Conservation (phyloP, 2,329 filamentous ascomycete genomes). For the Aciculosporium take region DNA sequence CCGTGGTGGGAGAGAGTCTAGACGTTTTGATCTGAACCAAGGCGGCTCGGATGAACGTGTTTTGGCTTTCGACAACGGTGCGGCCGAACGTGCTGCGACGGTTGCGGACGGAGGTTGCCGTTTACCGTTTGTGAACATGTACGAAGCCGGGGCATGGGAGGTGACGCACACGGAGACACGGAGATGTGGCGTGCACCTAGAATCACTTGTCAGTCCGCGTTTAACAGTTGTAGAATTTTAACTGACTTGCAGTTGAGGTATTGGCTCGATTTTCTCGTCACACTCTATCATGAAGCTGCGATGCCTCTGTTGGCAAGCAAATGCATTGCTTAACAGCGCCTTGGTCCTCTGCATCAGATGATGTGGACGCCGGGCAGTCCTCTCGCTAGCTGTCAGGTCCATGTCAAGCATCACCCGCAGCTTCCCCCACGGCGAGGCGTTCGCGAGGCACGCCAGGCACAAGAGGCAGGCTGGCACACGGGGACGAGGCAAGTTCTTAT, state of each 20-base stretch:
- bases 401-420: neutral
- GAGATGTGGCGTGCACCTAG: neutral
- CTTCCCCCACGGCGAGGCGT: neutral
- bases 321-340: neutral
- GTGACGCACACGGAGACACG: neutral
- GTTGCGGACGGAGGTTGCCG: neutral
- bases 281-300: neutral
- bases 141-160: neutral
- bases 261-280: neutral
- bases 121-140: too few species aligned
- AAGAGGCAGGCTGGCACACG: neutral
- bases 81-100: neutral
- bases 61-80: neutral
- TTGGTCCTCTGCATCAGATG: too few species aligned
- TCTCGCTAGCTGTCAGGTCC: neutral
- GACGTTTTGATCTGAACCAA: neutral
- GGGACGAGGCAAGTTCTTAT: neutral
- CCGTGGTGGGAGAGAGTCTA: too few species aligned
- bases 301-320: neutral
- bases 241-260: too few species aligned
- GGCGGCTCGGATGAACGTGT: too few species aligned
- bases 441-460: too few species aligned
- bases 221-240: too few species aligned
- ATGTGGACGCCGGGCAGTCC: neutral
- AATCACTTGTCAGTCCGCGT: neutral